Conservation (phyloP, 1,284 basidiomycete genomes). For the Sphagnurus paluster region DNA sequence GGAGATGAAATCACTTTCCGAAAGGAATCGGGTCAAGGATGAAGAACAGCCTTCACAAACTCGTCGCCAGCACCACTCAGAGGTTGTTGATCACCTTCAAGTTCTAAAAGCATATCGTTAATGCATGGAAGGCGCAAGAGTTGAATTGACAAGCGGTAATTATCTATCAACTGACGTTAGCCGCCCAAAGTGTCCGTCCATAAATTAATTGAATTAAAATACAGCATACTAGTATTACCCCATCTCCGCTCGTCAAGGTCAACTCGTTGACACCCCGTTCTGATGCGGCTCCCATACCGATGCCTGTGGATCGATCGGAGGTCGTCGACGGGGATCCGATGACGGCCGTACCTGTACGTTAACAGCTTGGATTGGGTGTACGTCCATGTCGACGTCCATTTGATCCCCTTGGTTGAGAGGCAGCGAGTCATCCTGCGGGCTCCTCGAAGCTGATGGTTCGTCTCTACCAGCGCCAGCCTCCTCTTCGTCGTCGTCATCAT, state of each 20-base stretch:
- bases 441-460: neutral
- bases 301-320: slow-evolving; percentile 10
- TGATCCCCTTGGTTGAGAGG: slow-evolving; percentile 4
- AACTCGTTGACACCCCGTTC: neutral
- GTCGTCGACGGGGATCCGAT: slow-evolving; percentile 22
- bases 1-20: too few species aligned
- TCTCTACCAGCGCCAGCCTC: neutral
- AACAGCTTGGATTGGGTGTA: neutral
- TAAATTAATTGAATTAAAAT: slow-evolving; percentile 14
- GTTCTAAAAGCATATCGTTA: neutral
- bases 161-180: neutral
- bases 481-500: slow-evolving; percentile 9
- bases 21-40: too few species aligned
- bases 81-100: too few species aligned
- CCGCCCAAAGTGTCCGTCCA: slow-evolving; percentile 3
- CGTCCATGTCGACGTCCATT: slow-evolving; percentile 13
- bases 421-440: neutral
- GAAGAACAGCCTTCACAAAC: too few species aligned
- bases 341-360: slow-evolving; percentile 14
- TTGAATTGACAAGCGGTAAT: neutral
- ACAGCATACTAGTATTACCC: slow-evolving; percentile 5
- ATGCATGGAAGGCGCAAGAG: neutral
- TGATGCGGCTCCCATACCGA: slow-evolving; percentile 11
- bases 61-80: too few species aligned
- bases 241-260: neutral